These are phyloP conservation scores for Golubevia pallescens DNA, from an alignment of 1,284 basidiomycete genomes.

Conservation along the genomic window DNA sequence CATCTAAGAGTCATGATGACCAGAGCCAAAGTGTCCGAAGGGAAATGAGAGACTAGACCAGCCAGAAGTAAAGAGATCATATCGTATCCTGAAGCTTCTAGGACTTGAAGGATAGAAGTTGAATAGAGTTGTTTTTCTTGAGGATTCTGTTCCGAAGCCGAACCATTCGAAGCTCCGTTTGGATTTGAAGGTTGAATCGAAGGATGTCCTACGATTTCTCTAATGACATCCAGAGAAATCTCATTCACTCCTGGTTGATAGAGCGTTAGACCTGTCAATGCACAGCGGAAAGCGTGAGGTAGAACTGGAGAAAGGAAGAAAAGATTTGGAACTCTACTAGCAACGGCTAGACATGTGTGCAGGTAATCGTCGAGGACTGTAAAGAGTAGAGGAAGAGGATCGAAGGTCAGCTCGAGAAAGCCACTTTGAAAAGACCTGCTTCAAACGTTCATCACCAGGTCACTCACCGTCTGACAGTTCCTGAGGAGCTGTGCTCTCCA, in stretches of 20 bases:
- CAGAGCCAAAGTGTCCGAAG: constrained; percentile 41
- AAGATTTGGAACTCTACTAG: constrained; percentile 28
- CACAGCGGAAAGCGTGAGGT: constrained; percentile 40
- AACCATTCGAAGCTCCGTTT: not conserved
- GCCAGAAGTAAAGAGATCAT: constrained; percentile 32
- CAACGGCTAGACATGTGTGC: constrained; percentile 38
- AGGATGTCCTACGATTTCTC: constrained; percentile 48
- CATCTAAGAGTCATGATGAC: constrained; percentile 39
- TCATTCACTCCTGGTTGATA: constrained; percentile 37
- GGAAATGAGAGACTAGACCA: constrained; percentile 45
- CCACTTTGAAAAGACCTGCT: not conserved
- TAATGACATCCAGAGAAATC: constrained; percentile 40
- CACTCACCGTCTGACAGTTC: constrained; percentile 31
- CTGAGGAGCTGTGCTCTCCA: constrained; percentile 29
- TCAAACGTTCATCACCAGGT: not conserved
- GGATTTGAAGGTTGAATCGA: constrained; percentile 14
- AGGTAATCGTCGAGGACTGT: constrained; percentile 58
- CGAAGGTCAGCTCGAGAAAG: no score
- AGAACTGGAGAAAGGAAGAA: constrained; percentile 47
- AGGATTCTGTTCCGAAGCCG: constrained; percentile 14
- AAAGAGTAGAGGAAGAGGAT: not conserved
- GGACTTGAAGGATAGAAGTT: constrained; percentile 25
- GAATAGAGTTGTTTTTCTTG: constrained; percentile 29
- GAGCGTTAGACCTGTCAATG: constrained; percentile 35
- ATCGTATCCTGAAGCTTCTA: constrained; percentile 41